A percentile compares a stretch with the other conserved stretches of the same genome.
Conservation (phyloP, 805 yeast genomes). For the Komagataella phaffii region DNA sequence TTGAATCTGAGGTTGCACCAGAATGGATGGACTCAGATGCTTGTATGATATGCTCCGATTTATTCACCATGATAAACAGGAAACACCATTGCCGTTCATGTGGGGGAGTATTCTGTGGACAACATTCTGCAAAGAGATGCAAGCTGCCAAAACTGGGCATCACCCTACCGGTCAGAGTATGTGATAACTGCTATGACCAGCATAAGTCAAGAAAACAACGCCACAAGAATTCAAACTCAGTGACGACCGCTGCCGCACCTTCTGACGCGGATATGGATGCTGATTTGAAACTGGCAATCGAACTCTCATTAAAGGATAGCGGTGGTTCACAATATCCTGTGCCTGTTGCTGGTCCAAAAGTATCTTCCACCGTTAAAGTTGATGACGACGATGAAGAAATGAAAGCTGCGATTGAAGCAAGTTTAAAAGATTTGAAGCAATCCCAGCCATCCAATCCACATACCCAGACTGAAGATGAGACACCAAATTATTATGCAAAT, state of each 20-base stretch:
- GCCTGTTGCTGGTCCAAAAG: constrained; percentile 5
- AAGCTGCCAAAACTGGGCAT: constrained; percentile 80
- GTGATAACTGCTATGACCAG: constrained; percentile 76
- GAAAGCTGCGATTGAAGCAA: constrained; percentile 90
- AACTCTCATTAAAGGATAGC: constrained; percentile 56
- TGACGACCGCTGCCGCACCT: constrained; percentile 9
- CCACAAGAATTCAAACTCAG: constrained; percentile 9
- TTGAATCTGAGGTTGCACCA: constrained; percentile 89
- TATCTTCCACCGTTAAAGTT: constrained; percentile 3
- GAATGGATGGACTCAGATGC: constrained; percentile 95
- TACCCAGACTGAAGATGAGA: not conserved
- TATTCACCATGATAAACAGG: constrained; percentile 72
- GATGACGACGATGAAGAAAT: constrained; percentile 74
- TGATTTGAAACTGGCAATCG: constrained; percentile 66
- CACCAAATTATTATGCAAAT: constrained; percentile 6
- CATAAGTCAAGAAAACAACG: constrained; percentile 23
- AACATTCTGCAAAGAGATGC: constrained; percentile 62
- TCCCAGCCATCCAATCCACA: not conserved
- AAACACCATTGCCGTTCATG: constrained; percentile 96
- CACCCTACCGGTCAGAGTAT: constrained; percentile 79
- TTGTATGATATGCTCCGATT: constrained; percentile 83
- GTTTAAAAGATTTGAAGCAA: constrained; percentile 59
- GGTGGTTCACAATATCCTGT: constrained; percentile 9
- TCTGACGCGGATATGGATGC: constrained; percentile 50
- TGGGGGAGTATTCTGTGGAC: constrained; percentile 87